Evolutionary conservation across 192 early-diverging fungal genomes (phyloP).

Genomic region (Coemansia sp.): DNA sequence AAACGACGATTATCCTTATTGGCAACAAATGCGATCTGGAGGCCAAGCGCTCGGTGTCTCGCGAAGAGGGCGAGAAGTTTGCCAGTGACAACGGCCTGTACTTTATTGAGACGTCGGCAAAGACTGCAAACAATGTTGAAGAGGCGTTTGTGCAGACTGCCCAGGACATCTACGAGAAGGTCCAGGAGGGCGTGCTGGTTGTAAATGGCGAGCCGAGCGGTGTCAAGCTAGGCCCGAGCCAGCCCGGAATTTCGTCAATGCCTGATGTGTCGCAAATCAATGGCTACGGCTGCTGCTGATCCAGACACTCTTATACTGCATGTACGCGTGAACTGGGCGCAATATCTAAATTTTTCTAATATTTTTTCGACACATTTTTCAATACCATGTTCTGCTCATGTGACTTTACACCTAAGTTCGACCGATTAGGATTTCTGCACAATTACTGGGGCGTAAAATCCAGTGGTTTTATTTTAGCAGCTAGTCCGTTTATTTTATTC

Average conservation of each 20-base stretch:
- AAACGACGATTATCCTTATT: conserved; percentile 86
- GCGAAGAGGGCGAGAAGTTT: conserved; percentile 86
- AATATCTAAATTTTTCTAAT: not conserved
- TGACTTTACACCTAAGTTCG: no score
- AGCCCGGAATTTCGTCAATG: conserved; percentile 60
- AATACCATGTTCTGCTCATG: not conserved
- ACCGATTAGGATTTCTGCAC: no score
- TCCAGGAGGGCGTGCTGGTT: conserved; percentile 71
- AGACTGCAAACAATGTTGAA: conserved; percentile 84
- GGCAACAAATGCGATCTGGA: conserved; percentile 94
- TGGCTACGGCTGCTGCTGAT: conserved; percentile 40
- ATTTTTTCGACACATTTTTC: not conserved
- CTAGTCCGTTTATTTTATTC: no score
- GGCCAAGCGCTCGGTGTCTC: conserved; percentile 71
- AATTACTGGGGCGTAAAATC: no score
- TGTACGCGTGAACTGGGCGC: not conserved
- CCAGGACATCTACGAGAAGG: conserved; percentile 78
- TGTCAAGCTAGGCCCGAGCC: conserved; percentile 64
- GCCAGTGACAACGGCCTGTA: conserved; percentile 82
- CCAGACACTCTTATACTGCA: no score
- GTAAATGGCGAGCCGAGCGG: conserved; percentile 64
- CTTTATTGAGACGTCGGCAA: conserved; percentile 90
- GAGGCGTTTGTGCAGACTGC: conserved; percentile 78
- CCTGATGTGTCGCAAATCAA: conserved; percentile 50
- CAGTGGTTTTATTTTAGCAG: no score